phyloP scores from a whole-genome alignment of 1,139 yeast species.

The Geotrichum candidum region DNA sequence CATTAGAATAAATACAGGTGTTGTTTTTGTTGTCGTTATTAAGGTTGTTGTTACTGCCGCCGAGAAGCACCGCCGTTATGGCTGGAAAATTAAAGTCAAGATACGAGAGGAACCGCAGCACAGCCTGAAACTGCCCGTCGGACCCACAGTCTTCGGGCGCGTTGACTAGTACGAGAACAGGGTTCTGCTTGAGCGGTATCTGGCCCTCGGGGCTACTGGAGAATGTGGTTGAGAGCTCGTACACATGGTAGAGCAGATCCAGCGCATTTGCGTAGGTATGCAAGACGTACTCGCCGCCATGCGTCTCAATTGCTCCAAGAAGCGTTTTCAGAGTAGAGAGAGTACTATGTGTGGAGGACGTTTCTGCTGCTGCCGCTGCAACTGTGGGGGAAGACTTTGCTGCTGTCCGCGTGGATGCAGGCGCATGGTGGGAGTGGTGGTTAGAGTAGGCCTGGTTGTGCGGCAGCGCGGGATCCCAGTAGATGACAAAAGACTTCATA shows the following conservation, averaged over 20 bases:
- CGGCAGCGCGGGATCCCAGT: conserved; percentile 2
- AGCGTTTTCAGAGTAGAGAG: not conserved
- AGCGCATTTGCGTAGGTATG: not conserved
- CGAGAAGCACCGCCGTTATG: not conserved
- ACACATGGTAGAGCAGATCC: not conserved
- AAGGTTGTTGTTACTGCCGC: not conserved
- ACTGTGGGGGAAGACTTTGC: not conserved
- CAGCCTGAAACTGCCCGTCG: not conserved
- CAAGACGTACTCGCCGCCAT: not conserved
- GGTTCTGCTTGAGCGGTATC: not conserved
- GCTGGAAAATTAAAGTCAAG: conserved; percentile 4
- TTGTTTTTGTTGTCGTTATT: not conserved
- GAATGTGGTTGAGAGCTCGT: not conserved
- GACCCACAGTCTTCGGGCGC: not conserved
- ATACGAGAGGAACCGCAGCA: conserved; percentile 2
- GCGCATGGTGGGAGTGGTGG: not conserved
- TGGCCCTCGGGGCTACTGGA: conserved; percentile 1
- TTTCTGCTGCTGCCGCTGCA: not conserved
- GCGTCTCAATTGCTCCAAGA: not conserved
- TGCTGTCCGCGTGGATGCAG: not conserved
- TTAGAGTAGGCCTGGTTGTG: not conserved
- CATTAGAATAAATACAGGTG: not conserved
- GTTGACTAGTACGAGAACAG: conserved; percentile 1
- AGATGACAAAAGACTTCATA: conserved; percentile 4
- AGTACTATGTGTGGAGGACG: not conserved